Evolutionary conservation across 768 basidiomycete species (phyloP).

Genomic region (Hericium alpestre): DNA sequence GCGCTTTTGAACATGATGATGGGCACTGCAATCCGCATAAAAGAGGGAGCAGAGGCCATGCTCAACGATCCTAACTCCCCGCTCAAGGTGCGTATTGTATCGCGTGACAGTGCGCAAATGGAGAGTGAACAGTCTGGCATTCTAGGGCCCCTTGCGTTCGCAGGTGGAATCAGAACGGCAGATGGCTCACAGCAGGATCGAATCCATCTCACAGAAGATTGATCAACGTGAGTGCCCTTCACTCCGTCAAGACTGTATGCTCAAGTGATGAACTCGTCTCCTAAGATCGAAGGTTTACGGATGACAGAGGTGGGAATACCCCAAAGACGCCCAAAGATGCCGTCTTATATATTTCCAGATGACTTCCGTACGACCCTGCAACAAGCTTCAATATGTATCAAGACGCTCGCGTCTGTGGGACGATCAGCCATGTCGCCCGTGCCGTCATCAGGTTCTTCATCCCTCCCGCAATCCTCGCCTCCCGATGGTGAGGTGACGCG

Average conservation of each 20-base stretch:
- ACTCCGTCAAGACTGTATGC: neutral
- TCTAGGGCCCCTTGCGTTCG: conserved; percentile 7
- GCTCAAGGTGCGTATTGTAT: conserved; percentile 4
- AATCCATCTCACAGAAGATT: conserved; percentile 8
- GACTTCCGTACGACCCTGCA: conserved; percentile 66
- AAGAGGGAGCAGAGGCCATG: conserved; percentile 13
- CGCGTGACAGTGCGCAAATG: neutral
- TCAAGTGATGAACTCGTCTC: neutral
- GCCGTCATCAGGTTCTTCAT: conserved; percentile 23
- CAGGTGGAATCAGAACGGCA: conserved; percentile 13
- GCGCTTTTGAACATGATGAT: conserved; percentile 10
- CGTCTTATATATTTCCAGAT: conserved; percentile 28
- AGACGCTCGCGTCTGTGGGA: conserved; percentile 39
- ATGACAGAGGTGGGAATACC: conserved; percentile 10
- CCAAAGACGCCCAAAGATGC: neutral
- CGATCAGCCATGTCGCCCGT: conserved; percentile 25
- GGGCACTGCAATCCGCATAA: conserved; percentile 11
- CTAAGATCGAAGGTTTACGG: conserved; percentile 9
- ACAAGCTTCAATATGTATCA: conserved; percentile 50
- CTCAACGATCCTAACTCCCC: conserved; percentile 3
- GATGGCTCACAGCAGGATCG: conserved; percentile 9
- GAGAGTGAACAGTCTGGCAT: neutral
- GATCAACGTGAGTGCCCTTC: conserved; percentile 6
- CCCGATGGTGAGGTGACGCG: conserved; percentile 31
- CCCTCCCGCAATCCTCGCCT: conserved; percentile 27